Percentiles rank a stretch among this genome's conserved stretches.
Conservation (phyloP, 768 basidiomycete genomes). For the Rhodotorula toruloides region DNA sequence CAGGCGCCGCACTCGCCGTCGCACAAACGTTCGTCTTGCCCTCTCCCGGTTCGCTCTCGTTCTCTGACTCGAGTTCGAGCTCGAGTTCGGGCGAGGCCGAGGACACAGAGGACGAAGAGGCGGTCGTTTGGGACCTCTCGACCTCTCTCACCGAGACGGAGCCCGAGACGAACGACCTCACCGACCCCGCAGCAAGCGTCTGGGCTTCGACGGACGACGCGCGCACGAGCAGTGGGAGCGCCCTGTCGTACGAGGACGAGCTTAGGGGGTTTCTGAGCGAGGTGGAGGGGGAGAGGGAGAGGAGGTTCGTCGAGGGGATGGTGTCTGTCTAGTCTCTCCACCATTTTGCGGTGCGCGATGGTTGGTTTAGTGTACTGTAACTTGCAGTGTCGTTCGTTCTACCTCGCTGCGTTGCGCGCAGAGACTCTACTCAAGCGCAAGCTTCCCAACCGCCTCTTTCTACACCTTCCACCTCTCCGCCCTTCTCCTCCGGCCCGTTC, state of each 20-base stretch:
- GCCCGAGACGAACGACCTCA: not conserved
- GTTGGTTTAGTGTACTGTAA: no score
- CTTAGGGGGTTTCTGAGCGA: conserved; percentile 29
- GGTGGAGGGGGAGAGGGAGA: conserved; percentile 18
- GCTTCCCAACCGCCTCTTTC: no score
- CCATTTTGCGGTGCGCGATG: no score
- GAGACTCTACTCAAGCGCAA: no score
- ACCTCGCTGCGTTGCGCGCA: no score
- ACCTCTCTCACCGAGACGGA: not conserved
- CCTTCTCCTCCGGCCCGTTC: no score
- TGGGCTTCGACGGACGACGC: not conserved
- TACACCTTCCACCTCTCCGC: no score
- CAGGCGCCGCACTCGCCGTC: not conserved
- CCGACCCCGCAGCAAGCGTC: not conserved
- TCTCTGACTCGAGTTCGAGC: not conserved
- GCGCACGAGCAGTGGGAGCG: not conserved
- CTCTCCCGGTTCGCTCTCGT: conserved; percentile 3
- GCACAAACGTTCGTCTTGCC: conserved; percentile 22
- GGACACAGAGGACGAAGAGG: not conserved
- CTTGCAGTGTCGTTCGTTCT: no score
- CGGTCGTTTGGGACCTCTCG: not conserved
- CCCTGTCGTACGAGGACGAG: not conserved
- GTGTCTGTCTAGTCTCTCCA: no score
- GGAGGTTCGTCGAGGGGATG: conserved; percentile 1
- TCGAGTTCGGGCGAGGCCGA: not conserved